Evolutionary conservation across 306 rosid species (phyloP).

Genomic region (Lotus japonicus): DNA sequence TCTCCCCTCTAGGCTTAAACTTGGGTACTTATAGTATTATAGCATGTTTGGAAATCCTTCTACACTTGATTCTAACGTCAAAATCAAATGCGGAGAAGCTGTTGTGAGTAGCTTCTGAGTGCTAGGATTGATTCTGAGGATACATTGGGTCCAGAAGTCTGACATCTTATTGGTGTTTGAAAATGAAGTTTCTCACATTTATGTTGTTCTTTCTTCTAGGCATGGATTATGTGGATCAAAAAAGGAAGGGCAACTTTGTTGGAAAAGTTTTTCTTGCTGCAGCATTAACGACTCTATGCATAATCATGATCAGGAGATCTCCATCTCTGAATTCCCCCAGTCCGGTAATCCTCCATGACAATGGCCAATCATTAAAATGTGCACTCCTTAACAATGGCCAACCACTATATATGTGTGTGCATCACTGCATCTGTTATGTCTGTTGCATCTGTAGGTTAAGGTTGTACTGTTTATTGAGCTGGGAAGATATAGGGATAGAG

Average conservation of each 20-base stretch:
- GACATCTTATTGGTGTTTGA: not conserved
- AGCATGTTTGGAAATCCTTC: too few species aligned
- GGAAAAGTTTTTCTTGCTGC: constrained; percentile 90
- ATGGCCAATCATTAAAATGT: not conserved
- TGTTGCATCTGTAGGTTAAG: not conserved
- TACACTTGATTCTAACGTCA: too few species aligned
- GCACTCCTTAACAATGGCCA: not conserved
- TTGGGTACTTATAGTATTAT: not conserved
- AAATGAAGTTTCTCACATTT: not conserved
- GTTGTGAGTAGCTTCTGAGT: too few species aligned
- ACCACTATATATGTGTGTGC: not conserved
- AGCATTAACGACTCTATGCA: constrained; percentile 60
- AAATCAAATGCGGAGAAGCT: too few species aligned
- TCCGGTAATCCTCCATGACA: constrained; percentile 43
- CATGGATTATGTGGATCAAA: constrained; percentile 73
- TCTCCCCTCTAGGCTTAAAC: not conserved
- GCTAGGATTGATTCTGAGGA: too few species aligned
- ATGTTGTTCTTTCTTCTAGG: constrained; percentile 37
- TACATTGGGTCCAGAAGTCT: not conserved
- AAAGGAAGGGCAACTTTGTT: constrained; percentile 66
- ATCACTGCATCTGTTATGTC: not conserved
- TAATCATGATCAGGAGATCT: constrained; percentile 76
- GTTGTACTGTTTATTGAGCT: not conserved
- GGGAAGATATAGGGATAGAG: not conserved
- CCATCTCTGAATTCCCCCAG: constrained; percentile 59